A percentile compares a stretch with the other conserved stretches of the same genome.
Conservation (phyloP, 805 yeast species). For the Yarrowia sp. region DNA sequence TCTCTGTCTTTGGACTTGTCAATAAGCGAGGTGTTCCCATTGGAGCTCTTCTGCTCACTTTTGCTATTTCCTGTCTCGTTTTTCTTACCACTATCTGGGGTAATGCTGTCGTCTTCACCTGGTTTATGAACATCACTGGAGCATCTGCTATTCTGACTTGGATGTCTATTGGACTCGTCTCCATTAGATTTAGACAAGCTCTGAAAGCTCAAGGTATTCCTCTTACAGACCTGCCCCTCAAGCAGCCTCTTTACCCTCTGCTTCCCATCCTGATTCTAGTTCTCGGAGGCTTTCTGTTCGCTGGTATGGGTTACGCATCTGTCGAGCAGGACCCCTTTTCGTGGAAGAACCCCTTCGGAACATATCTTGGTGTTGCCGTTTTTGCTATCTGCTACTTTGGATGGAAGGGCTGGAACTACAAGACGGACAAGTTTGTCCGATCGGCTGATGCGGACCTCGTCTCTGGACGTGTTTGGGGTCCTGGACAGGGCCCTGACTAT, state of each 20-base stretch:
- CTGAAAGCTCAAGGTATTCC: constrained; percentile 33
- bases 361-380: constrained; percentile 46
- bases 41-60: constrained; percentile 50
- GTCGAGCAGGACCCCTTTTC: constrained; percentile 33
- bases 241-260: neutral
- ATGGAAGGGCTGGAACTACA: constrained; percentile 34
- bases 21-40: constrained; percentile 58
- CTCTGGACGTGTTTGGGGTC: constrained; percentile 34
- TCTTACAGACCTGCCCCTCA: neutral
- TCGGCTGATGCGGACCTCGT: constrained; percentile 29
- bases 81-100: constrained; percentile 64
- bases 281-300: constrained; percentile 31
- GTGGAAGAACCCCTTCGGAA: constrained; percentile 46
- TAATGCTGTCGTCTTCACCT: constrained; percentile 54
- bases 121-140: constrained; percentile 63
- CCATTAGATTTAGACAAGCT: constrained; percentile 58
- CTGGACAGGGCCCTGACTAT: constrained; percentile 32
- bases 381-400: constrained; percentile 44
- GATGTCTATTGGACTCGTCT: constrained; percentile 54
- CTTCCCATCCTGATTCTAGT: neutral
- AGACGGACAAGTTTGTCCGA: constrained; percentile 31
- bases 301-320: constrained; percentile 40
- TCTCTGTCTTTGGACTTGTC: constrained; percentile 47
- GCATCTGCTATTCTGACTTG: constrained; percentile 62
- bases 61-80: constrained; percentile 54